phyloP scores from a whole-genome alignment of 2,329 filamentous ascomycete species.

The Colletotrichum sansevieriae region DNA sequence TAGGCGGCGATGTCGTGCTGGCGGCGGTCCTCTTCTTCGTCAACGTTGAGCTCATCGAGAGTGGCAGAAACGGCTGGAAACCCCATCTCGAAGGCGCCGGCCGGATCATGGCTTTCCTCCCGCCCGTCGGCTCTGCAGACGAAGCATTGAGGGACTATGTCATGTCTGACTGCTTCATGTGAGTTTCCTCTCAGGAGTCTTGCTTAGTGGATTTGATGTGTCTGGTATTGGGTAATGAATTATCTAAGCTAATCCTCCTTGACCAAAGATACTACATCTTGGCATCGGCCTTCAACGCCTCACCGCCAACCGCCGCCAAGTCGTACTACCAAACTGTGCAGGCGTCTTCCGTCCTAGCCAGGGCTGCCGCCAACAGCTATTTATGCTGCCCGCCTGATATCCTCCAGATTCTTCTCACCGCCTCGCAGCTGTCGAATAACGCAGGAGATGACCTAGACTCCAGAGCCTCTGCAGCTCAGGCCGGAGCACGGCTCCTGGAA shows the following conservation, averaged over 20 bases:
- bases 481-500: constrained; percentile 52
- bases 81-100: constrained; percentile 61
- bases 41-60: constrained; percentile 64
- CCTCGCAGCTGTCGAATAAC: constrained; percentile 55
- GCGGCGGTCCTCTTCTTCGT: constrained; percentile 63
- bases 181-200: constrained; percentile 39
- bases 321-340: constrained; percentile 54
- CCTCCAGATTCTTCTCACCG: constrained; percentile 58
- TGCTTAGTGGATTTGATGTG: not conserved
- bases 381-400: constrained; percentile 61
- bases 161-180: constrained; percentile 63
- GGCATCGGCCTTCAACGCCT: constrained; percentile 58
- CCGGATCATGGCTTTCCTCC: constrained; percentile 57
- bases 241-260: constrained; percentile 2
- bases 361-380: constrained; percentile 60
- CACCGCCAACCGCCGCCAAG: constrained; percentile 47
- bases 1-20: constrained; percentile 57
- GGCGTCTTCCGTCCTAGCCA: constrained; percentile 53
- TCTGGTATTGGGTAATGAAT: constrained; percentile 16
- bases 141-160: constrained; percentile 58
- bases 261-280: constrained; percentile 58
- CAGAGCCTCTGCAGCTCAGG: constrained; percentile 48
- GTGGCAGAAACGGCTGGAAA: constrained; percentile 61
- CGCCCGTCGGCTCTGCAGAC: constrained; percentile 50
- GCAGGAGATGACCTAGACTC: constrained; percentile 46